Percentiles rank a stretch among this genome's conserved stretches.
These are phyloP conservation scores for Carex littledalei DNA, from an alignment of 176 grass and related monocot species.

Conservation along the genomic window DNA sequence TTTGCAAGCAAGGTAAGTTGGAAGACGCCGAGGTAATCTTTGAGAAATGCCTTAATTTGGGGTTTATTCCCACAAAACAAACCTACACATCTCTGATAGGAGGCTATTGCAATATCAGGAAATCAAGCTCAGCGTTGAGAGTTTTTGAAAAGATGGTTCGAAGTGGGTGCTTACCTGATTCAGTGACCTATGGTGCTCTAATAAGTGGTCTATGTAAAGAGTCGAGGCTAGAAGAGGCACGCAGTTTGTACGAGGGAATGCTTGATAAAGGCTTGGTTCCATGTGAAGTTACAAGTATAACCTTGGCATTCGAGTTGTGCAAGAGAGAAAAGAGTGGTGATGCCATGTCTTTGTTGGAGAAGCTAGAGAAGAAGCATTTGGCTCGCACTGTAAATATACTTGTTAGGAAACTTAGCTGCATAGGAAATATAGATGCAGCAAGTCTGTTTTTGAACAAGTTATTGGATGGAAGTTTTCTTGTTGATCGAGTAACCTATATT, in stretches of 20 bases:
- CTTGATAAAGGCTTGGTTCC: constrained; percentile 80
- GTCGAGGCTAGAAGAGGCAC: constrained; percentile 75
- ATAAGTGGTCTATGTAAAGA: constrained; percentile 90
- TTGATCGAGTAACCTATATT: constrained; percentile 54
- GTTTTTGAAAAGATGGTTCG: constrained; percentile 71
- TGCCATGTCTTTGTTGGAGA: constrained; percentile 57
- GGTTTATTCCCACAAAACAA: constrained; percentile 63
- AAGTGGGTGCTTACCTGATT: constrained; percentile 61
- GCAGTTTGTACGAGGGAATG: constrained; percentile 77
- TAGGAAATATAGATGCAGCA: constrained; percentile 56
- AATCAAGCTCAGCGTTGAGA: constrained; percentile 58
- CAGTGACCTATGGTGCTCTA: constrained; percentile 71
- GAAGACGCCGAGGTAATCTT: constrained; percentile 63
- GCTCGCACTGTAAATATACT: constrained; percentile 43
- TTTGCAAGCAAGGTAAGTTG: constrained; percentile 65
- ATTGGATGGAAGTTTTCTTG: constrained; percentile 43
- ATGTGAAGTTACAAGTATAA: constrained; percentile 66
- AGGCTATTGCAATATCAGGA: constrained; percentile 73
- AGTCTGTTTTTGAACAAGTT: constrained; percentile 58
- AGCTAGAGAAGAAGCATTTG: constrained; percentile 53
- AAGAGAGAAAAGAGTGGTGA: constrained; percentile 36
- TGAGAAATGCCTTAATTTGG: constrained; percentile 53
- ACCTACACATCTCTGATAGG: constrained; percentile 90
- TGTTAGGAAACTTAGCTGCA: constrained; percentile 62
- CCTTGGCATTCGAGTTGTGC: constrained; percentile 77